Base-by-base conservation (phyloP, 768 basidiomycete species). In the Suillus subluteus region DNA sequence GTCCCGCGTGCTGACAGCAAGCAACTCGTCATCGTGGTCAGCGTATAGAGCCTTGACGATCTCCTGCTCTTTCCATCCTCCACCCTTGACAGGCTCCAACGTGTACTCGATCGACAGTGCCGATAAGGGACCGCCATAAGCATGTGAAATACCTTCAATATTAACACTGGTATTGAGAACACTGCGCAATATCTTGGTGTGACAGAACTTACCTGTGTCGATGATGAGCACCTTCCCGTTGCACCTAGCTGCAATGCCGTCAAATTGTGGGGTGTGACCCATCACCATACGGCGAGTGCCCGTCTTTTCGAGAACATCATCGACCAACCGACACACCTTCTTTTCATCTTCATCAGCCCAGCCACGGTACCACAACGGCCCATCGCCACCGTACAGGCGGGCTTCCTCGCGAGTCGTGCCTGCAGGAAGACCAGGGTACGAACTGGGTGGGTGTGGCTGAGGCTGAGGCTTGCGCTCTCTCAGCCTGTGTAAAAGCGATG, bases 231-330 rank as follows among this genome's bases (percentile, higher is more conserved):
- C 88, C 72, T 92, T 95, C n/a, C 94, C 96, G 46, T 87, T 83
- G 74, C 98, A 99, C 65, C 96, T 82, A 6, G 92, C 87, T 4
- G 92, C 88, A 58, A 98, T 96, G 69, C 87, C 87, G 85, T 94
- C 67, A 52, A 98, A 95, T 75, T 96, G 85, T 1, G 98, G 97
- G 0, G 98, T 99, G 76, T 99, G 98, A 0, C 97, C 97, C 95
- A 98, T 96, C 55, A 99, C 86, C 88, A 96, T 89, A 70, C 95
- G 82, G 66, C 94, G 80, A 35, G 93, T 96, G 1, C 95, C 95
- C 1, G 94, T 90, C 76, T 85, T 87, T 40, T 83, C 74, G 62
- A 94, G 79, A 21, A 96, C 90, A 32, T 82, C 78, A 66, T 92
- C 89, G 0, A 95, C 95, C 43, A 87, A 83, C 2, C 71, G 75